These are phyloP conservation scores for Capsicum pubescens DNA, from an alignment of 257 asterid genomes.

Conservation along the genomic window DNA sequence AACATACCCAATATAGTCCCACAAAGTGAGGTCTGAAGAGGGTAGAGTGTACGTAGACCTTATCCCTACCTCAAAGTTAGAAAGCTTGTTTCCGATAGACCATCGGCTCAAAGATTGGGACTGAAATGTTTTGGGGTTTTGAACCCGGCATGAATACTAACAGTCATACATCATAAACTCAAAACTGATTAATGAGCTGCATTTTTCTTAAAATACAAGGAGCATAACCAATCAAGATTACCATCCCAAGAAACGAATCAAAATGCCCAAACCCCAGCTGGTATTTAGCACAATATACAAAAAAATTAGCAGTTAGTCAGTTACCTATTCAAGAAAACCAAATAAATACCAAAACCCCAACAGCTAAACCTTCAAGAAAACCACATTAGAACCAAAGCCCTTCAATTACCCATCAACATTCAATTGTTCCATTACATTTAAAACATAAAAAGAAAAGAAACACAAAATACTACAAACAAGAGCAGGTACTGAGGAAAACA, in stretches of 20 bases:
- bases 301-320: neutral
- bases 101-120: too few species aligned
- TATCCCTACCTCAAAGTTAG: too few species aligned
- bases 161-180: neutral
- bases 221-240: neutral
- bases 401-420: neutral
- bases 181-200: neutral
- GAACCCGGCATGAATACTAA: neutral
- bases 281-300: constrained; percentile 17
- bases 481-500: neutral
- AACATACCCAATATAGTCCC: too few species aligned
- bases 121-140: too few species aligned
- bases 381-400: neutral
- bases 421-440: neutral
- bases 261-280: neutral
- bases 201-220: neutral
- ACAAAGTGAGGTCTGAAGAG: too few species aligned
- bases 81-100: too few species aligned
- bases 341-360: neutral
- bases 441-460: neutral
- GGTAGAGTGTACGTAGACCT: too few species aligned
- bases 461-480: constrained; percentile 4
- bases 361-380: neutral
- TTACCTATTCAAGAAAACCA: neutral
- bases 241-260: constrained; percentile 4